phyloP scores from a whole-genome alignment of 108 stramenopile species.

The Chaetoceros muelleri region DNA sequence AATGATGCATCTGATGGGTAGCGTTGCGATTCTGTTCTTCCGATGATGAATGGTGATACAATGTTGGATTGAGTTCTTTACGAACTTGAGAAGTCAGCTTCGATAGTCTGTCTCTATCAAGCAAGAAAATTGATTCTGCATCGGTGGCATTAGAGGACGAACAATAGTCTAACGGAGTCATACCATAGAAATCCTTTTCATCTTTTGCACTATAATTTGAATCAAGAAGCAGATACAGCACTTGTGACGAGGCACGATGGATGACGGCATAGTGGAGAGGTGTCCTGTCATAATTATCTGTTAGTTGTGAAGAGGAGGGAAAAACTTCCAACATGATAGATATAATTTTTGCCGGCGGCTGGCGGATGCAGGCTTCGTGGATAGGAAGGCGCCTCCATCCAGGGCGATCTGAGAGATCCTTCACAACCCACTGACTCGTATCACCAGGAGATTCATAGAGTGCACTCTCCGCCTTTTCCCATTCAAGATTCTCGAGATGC shows the following conservation, averaged over 20 bases:
- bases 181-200: not conserved
- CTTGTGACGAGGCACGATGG: constrained; percentile 47
- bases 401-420: not conserved
- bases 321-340: constrained; percentile 45
- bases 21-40: not conserved
- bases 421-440: not conserved
- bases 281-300: constrained; percentile 72
- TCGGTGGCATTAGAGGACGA: not conserved
- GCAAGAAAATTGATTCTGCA: not conserved
- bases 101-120: not conserved
- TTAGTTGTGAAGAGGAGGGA: constrained; percentile 43
- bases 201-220: not conserved
- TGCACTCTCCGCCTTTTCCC: not conserved
- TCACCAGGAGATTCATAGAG: not conserved
- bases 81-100: not conserved
- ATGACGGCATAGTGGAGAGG: constrained; percentile 77
- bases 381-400: constrained; percentile 73
- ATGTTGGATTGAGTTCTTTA: not conserved
- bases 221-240: constrained; percentile 53
- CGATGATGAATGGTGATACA: not conserved
- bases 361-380: constrained; percentile 64
- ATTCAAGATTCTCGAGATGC: not conserved
- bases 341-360: constrained; percentile 51
- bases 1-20: no score
- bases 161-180: not conserved